Base-by-base conservation (phyloP, 176 grass and related monocot species). In the Microstegium vimineum region DNA sequence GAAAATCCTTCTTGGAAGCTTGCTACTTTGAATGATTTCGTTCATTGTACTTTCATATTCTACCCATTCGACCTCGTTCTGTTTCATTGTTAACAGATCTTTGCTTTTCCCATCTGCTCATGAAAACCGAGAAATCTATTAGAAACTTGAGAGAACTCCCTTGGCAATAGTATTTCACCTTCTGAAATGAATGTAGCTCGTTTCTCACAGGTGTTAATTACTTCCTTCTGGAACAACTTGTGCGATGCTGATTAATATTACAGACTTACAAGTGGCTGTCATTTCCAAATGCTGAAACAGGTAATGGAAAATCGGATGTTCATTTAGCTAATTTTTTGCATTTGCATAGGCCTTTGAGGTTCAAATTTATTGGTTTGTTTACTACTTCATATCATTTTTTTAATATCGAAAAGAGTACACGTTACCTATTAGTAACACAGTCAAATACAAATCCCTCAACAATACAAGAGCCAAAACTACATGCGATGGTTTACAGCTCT, bases 61-160 rank as follows among this genome's bases (percentile, higher is more conserved):
- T 27, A 85, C 88, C 93, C 96, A 98, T 35, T 98, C 96, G 10
- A 66, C 38, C 76, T 98, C 89, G 0, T 95, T 90, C 57, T 91
- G 96, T 69, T 93, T 95, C 96, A 95, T 98, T 25, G 90, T 95
- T 73, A 93, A 69, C 17, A 95, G 79, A 91, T 95, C 95, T 89
- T 98, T 95, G 80, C 95, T 98, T 68, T 98, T 98, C 2, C 95
- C 95, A 91, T 98, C 95, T 98, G 84, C 73, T 74, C 16, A 87
- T 0, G 27, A 88, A 61, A 40, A 8, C 0, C 46, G 46, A 18
- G 13, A 40, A 2, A 60, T 32, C 25, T 5, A 66, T 65, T 59
- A 23, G 49, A 22, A 69, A 25, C 12, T 22, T 10, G 30, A 62
- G 17, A 81, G 10, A 26, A 84, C 75, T 63, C 20, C 46, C 12